These are phyloP conservation scores for Basidiobolus meristosporus DNA, from an alignment of 371 early-diverging fungal species.

Conservation along the genomic window DNA sequence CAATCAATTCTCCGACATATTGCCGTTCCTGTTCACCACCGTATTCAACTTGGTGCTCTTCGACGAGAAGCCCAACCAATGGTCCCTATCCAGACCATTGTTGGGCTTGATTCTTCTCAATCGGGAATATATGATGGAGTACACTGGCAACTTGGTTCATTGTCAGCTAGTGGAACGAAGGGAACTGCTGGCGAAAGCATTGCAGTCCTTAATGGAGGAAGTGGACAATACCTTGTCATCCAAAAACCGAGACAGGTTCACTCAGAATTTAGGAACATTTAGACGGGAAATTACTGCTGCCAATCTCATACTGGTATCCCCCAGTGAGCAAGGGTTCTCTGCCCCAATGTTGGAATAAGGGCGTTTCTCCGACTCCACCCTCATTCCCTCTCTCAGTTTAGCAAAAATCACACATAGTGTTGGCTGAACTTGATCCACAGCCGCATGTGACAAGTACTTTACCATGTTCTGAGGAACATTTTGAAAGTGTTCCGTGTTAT, in stretches of 20 bases:
- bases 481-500: background rate
- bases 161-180: constrained; percentile 26
- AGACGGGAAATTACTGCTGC: constrained; percentile 18
- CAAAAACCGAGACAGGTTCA: constrained; percentile 60
- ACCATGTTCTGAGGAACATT: no score
- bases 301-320: constrained; percentile 5
- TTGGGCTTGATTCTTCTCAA: constrained; percentile 56
- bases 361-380: no score
- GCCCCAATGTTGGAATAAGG: constrained; percentile 1
- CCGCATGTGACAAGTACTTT: background rate
- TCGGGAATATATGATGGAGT: constrained; percentile 38
- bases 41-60: constrained; percentile 56
- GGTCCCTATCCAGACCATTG: constrained; percentile 68
- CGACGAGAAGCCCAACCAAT: constrained; percentile 60
- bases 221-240: constrained; percentile 35
- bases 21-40: constrained; percentile 33
- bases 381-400: no score
- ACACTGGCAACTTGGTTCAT: constrained; percentile 37
- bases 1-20: constrained; percentile 24
- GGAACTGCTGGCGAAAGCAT: constrained; percentile 20
- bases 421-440: background rate
- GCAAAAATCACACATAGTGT: no score
- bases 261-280: constrained; percentile 52
- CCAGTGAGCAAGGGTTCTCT: background rate
- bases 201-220: constrained; percentile 39